phyloP scores from a whole-genome alignment of 257 asterid genomes.

The Lycium barbarum region DNA sequence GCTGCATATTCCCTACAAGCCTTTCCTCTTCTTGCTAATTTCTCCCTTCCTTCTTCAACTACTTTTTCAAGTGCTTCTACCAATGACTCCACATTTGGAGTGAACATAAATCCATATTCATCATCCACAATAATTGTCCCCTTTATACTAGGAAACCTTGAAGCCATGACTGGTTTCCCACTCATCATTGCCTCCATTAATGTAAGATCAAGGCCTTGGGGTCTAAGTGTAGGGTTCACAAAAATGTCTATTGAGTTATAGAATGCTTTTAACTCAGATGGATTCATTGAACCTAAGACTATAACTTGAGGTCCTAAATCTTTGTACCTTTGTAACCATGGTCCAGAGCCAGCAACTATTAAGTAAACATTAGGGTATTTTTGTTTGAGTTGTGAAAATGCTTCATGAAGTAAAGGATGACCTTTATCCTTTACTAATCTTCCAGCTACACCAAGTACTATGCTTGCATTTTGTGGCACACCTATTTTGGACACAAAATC shows the following conservation, averaged over 20 bases:
- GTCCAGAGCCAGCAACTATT: slow-evolving; percentile 94
- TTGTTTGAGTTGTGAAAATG: slow-evolving; percentile 61
- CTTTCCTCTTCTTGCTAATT: slow-evolving; percentile 73
- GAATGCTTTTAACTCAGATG: slow-evolving; percentile 57
- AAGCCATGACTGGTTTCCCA: slow-evolving; percentile 91
- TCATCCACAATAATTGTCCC: slow-evolving; percentile 80
- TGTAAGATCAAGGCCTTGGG: slow-evolving; percentile 95
- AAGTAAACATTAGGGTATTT: slow-evolving; percentile 59
- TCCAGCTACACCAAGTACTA: slow-evolving; percentile 92
- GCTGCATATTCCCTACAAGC: slow-evolving; percentile 76
- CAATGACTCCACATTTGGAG: slow-evolving; percentile 77
- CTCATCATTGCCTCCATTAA: slow-evolving; percentile 96
- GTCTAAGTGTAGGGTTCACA: slow-evolving; percentile 90
- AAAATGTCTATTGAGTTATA: slow-evolving; percentile 82
- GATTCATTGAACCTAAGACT: slow-evolving; percentile 75
- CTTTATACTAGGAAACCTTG: slow-evolving; percentile 88
- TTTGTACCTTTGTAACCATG: slow-evolving; percentile 74
- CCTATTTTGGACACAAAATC: slow-evolving; percentile 66
- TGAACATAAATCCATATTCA: slow-evolving; percentile 84
- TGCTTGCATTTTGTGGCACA: slow-evolving; percentile 63
- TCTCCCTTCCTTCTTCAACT: slow-evolving; percentile 66
- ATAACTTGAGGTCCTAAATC: slow-evolving; percentile 76
- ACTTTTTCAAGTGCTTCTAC: slow-evolving; percentile 67
- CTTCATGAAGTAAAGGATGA: slow-evolving; percentile 79
- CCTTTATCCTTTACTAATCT: slow-evolving; percentile 92